Conservation (phyloP, 2,329 filamentous ascomycete species). For the Talaromyces albobiverticillius region DNA sequence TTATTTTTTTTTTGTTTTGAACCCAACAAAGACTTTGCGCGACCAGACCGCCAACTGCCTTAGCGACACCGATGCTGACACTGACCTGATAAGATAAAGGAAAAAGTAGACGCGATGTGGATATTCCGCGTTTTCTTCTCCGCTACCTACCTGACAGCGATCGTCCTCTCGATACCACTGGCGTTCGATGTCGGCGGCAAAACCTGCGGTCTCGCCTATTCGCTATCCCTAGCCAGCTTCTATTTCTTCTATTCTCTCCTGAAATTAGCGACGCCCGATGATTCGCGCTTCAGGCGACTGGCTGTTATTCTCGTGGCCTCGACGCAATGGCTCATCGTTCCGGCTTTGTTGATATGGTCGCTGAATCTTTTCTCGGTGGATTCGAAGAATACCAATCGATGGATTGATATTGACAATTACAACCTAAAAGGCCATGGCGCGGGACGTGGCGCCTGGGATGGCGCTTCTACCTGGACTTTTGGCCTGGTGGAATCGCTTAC, state of each 20-base stretch:
- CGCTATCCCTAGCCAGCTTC: conserved; percentile 80
- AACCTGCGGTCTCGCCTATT: conserved; percentile 91
- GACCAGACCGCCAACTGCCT: neutral
- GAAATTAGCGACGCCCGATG: conserved; percentile 75
- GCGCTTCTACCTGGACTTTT: conserved; percentile 80
- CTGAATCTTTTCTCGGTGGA: conserved; percentile 94
- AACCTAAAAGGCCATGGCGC: neutral
- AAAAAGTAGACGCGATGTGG: conserved; percentile 63
- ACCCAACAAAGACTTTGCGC: neutral
- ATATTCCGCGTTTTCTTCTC: conserved; percentile 76
- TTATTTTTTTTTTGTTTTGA: neutral
- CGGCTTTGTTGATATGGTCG: conserved; percentile 86
- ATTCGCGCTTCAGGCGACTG: conserved; percentile 70
- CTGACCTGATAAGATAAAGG: too few relatives aligned
- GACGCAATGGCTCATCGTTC: conserved; percentile 84
- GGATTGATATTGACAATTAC: conserved; percentile 81
- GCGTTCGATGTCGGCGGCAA: conserved; percentile 97
- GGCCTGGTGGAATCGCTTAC: conserved; percentile 77
- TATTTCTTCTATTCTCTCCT: conserved; percentile 84
- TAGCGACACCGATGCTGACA: conserved; percentile 5
- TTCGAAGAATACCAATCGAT: conserved; percentile 60
- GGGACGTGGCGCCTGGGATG: conserved; percentile 31
- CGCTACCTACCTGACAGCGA: conserved; percentile 81
- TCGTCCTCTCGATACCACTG: conserved; percentile 92
- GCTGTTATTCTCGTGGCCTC: conserved; percentile 67